A percentile compares a stretch with the other conserved stretches of the same genome.
These are phyloP conservation scores for Solanum dulcamara DNA, from an alignment of 257 asterid species.

Conservation along the genomic window DNA sequence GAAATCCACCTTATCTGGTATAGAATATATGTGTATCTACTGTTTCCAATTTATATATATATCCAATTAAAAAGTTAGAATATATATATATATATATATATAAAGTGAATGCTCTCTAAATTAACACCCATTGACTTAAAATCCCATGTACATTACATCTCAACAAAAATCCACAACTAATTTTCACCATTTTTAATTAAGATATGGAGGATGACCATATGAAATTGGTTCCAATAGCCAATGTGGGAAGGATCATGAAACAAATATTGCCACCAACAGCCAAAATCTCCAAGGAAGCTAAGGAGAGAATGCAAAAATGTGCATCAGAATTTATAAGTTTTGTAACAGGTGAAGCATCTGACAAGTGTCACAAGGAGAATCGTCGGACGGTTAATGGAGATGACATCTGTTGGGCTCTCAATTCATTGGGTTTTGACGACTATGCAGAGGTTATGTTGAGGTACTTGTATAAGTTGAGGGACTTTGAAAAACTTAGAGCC, in stretches of 20 bases:
- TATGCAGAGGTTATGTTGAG: constrained; percentile 40
- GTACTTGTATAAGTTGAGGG: constrained; percentile 53
- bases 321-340: constrained; percentile 65
- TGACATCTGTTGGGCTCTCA: constrained; percentile 56
- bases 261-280: constrained; percentile 55
- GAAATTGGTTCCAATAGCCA: constrained; percentile 48
- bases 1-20: neutral
- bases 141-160: neutral
- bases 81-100: neutral
- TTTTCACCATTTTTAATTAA: neutral
- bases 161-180: neutral
- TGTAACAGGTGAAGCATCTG: constrained; percentile 66
- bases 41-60: neutral
- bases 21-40: neutral
- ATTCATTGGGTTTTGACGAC: constrained; percentile 51
- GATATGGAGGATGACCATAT: neutral
- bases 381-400: constrained; percentile 66
- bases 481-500: constrained; percentile 38
- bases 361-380: constrained; percentile 59
- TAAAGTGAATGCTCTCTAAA: neutral
- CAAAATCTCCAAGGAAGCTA: constrained; percentile 65
- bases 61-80: neutral
- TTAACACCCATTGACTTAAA: neutral
- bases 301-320: constrained; percentile 71
- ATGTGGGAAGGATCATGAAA: constrained; percentile 72